Conservation (phyloP, 768 basidiomycete species). For the Boletus fagicola region DNA sequence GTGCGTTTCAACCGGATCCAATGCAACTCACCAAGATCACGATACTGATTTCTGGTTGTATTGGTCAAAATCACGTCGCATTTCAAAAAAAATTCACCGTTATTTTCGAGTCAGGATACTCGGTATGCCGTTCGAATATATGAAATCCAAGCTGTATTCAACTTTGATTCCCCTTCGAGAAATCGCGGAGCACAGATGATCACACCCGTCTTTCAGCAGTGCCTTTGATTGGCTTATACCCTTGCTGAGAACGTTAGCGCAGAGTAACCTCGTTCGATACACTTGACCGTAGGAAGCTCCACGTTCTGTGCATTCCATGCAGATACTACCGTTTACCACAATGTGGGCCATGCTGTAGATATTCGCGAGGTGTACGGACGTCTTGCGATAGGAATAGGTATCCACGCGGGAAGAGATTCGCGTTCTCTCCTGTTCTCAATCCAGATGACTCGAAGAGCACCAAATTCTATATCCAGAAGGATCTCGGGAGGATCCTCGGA, state of each 20-base stretch:
- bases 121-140: neutral
- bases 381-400: neutral
- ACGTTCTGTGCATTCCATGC: neutral
- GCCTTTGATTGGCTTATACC: neutral
- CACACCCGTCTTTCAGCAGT: neutral
- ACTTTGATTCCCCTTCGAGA: neutral
- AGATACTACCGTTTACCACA: neutral
- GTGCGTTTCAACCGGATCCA: neutral
- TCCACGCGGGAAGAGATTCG: neutral
- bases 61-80: neutral
- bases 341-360: neutral
- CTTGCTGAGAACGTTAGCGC: neutral
- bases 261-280: neutral
- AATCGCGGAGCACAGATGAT: neutral
- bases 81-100: neutral
- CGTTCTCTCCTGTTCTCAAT: neutral
- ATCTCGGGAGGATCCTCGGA: neutral
- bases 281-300: neutral
- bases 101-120: neutral
- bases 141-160: neutral
- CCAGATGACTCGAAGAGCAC: neutral
- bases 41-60: neutral
- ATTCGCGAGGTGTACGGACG: neutral
- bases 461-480: neutral
- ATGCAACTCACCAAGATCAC: neutral